Evolutionary conservation across 768 basidiomycete genomes (phyloP).

Genomic region (Rickenella mellea): DNA sequence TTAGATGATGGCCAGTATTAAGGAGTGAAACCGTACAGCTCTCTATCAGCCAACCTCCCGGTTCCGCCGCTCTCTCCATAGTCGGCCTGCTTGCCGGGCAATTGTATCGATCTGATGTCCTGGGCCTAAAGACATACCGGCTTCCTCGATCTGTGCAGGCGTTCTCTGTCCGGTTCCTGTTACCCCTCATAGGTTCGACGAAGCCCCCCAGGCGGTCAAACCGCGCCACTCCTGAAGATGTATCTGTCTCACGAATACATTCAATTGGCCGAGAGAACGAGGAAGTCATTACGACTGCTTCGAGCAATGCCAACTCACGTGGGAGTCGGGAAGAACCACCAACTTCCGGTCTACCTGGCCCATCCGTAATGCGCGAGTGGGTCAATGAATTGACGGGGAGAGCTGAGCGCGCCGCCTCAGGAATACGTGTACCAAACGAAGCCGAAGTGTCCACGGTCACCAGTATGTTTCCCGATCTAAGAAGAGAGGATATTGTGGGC

Average conservation of each 20-base stretch:
- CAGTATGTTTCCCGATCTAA: slow-evolving; percentile 77
- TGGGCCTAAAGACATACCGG: slow-evolving; percentile 73
- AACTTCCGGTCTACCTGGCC: slow-evolving; percentile 19
- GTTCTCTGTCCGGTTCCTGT: slow-evolving; percentile 47
- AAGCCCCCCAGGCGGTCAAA: slow-evolving; percentile 57
- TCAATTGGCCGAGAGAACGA: slow-evolving; percentile 35
- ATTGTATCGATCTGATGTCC: slow-evolving; percentile 76
- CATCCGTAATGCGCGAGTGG: slow-evolving; percentile 67
- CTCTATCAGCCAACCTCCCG: slow-evolving; percentile 55
- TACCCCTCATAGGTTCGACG: slow-evolving; percentile 59
- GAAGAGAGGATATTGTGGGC: slow-evolving; percentile 60
- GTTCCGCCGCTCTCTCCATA: slow-evolving; percentile 49
- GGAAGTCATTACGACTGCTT: slow-evolving; percentile 57
- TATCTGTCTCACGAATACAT: slow-evolving; percentile 10
- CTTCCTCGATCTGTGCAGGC: slow-evolving; percentile 49
- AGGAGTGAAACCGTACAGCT: slow-evolving; percentile 34
- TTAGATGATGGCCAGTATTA: slow-evolving; percentile 5
- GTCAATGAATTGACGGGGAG: slow-evolving; percentile 71
- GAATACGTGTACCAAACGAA: slow-evolving; percentile 63
- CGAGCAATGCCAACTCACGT: slow-evolving; percentile 11
- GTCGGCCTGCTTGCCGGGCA: slow-evolving; percentile 65
- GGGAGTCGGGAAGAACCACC: slow-evolving; percentile 14
- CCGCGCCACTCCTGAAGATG: slow-evolving; percentile 61
- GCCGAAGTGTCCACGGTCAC: slow-evolving; percentile 67
- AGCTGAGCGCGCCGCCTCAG: slow-evolving; percentile 39